phyloP scores from a whole-genome alignment of 768 basidiomycete genomes.

The Tricholoma saponaceum region DNA sequence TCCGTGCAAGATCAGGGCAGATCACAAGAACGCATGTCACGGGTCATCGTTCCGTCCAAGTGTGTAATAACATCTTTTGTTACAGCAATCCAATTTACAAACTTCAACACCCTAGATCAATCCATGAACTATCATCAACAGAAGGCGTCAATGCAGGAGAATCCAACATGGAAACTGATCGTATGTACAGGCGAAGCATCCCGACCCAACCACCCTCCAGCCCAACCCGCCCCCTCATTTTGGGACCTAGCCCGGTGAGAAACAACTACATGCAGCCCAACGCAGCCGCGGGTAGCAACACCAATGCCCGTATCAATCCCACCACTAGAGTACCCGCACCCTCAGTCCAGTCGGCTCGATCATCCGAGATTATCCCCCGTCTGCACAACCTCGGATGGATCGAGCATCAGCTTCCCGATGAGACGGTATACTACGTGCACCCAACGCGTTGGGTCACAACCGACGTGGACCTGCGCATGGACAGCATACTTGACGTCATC shows the following conservation, averaged over 20 bases:
- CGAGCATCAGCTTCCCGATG: conserved; percentile 70
- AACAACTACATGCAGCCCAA: background rate
- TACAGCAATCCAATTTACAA: no score
- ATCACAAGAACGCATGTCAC: no score
- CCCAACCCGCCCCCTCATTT: background rate
- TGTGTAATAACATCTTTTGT: no score
- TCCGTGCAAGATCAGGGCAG: no score
- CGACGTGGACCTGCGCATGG: conserved; percentile 60
- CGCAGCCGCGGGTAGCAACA: background rate
- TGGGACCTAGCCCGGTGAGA: background rate
- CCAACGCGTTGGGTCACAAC: conserved; percentile 58
- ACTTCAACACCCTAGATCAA: no score
- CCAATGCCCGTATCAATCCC: background rate
- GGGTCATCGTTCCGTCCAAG: no score
- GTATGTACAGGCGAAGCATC: no score
- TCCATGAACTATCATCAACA: no score
- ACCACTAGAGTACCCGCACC: background rate
- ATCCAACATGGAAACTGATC: no score
- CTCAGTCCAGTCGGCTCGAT: background rate
- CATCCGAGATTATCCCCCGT: conserved; percentile 16
- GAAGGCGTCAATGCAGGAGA: no score
- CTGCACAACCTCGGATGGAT: conserved; percentile 68
- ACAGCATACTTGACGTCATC: conserved; percentile 45
- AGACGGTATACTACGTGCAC: conserved; percentile 64
- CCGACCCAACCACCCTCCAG: no score